Conservation (phyloP, 2,329 filamentous ascomycete species). For the Aspergillus carbonarius region DNA sequence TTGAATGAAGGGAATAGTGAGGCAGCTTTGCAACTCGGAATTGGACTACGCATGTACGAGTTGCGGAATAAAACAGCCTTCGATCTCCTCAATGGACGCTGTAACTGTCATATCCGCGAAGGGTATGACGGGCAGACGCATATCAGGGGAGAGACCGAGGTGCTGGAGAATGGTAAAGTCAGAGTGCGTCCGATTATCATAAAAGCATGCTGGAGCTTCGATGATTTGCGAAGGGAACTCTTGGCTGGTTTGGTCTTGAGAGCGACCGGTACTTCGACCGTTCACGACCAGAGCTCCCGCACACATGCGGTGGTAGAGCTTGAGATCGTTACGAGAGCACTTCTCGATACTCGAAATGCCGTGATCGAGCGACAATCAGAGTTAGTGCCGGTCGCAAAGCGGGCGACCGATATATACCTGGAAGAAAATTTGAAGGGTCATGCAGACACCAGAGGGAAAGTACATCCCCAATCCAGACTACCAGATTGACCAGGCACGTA, state of each 20-base stretch:
- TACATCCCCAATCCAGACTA: conserved; percentile 38
- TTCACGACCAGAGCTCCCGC: conserved; percentile 48
- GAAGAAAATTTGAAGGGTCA: conserved; percentile 37
- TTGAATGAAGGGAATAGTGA: conserved; percentile 23
- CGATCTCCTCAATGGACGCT: conserved; percentile 43
- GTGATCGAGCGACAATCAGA: conserved; percentile 46
- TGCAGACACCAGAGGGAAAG: conserved; percentile 32
- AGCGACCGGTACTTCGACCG: conserved; percentile 38
- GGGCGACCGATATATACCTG: conserved; percentile 42
- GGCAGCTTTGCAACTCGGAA: conserved; percentile 1
- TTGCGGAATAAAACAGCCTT: conserved; percentile 44
- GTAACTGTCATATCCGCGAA: conserved; percentile 43
- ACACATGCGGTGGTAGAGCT: conserved; percentile 47
- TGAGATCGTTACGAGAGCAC: conserved; percentile 40
- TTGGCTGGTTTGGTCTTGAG: conserved; percentile 26
- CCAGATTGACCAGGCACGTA: conserved; percentile 36
- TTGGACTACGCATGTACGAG: conserved; percentile 45
- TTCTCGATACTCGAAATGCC: conserved; percentile 39
- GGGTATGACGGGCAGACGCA: conserved; percentile 42
- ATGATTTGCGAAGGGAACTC: conserved; percentile 31
- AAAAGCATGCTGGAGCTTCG: conserved; percentile 35
- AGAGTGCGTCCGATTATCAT: conserved; percentile 40
- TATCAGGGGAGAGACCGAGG: conserved; percentile 45
- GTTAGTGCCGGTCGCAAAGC: conserved; percentile 47
- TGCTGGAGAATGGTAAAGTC: conserved; percentile 42